Conservation (phyloP, 1,284 basidiomycete genomes). For the Thelephora terrestris region DNA sequence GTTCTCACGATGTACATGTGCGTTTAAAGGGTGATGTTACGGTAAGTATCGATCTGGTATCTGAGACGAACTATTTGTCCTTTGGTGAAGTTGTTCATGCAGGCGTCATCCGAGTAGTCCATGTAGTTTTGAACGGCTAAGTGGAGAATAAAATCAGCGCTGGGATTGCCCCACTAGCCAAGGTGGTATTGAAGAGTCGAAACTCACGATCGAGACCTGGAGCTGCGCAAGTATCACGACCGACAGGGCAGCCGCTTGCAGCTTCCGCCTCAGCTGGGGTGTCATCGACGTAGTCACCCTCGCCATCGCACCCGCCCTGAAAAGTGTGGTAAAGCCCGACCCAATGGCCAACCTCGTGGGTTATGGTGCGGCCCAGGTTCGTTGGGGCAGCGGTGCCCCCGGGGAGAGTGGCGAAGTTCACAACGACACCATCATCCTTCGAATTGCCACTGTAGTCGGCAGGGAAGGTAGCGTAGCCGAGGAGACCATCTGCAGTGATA, state of each 20-base stretch:
- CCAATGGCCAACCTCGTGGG: constrained; percentile 50
- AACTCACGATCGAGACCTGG: constrained; percentile 21
- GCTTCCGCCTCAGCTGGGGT: constrained; percentile 37
- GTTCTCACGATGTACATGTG: not conserved
- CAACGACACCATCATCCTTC: constrained; percentile 39
- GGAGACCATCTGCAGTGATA: constrained; percentile 28
- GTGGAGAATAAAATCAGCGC: too few relatives aligned
- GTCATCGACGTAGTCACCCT: constrained; percentile 41
- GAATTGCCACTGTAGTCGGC: constrained; percentile 27
- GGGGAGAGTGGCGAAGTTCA: constrained; percentile 40
- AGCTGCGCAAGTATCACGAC: constrained; percentile 36
- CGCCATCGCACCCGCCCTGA: constrained; percentile 41
- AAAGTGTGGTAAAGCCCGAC: constrained; percentile 52
- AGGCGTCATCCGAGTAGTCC: constrained; percentile 14
- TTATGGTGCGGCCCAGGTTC: constrained; percentile 39
- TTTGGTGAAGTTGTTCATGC: constrained; percentile 34
- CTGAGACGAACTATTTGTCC: constrained; percentile 28
- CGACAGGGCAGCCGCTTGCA: constrained; percentile 35
- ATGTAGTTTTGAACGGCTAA: constrained; percentile 29
- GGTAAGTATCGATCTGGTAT: constrained; percentile 31
- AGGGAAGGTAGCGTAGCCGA: constrained; percentile 44
- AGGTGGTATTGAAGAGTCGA: too few relatives aligned
- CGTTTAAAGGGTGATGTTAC: constrained; percentile 20
- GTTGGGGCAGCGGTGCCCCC: constrained; percentile 35
- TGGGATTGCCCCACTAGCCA: too few relatives aligned